Conservation (phyloP, 768 basidiomycete genomes). For the Crepidotus variabilis region DNA sequence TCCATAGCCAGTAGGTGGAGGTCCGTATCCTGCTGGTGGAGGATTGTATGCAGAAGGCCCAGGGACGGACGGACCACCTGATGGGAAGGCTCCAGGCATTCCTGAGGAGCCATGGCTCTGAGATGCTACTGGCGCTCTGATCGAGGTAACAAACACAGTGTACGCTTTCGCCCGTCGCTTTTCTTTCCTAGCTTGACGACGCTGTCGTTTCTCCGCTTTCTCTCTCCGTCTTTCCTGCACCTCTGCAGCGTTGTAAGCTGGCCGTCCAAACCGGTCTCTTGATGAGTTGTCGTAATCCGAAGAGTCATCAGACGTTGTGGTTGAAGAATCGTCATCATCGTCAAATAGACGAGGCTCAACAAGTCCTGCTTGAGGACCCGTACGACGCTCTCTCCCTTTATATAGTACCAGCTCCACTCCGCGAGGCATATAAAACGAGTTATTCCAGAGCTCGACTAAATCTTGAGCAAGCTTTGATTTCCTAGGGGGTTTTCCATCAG, state of each 20-base stretch:
- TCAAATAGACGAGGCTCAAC: constrained; percentile 52
- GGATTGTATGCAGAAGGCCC: constrained; percentile 5
- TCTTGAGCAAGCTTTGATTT: constrained; percentile 62
- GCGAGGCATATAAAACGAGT: constrained; percentile 67
- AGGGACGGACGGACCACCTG: not conserved
- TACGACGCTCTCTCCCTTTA: constrained; percentile 73
- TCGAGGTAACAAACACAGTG: constrained; percentile 55
- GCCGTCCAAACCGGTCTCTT: constrained; percentile 35
- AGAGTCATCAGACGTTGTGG: constrained; percentile 39
- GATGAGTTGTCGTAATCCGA: constrained; percentile 19
- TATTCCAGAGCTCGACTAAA: constrained; percentile 78
- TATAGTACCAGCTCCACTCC: constrained; percentile 80
- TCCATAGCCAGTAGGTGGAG: not conserved
- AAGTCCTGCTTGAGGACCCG: constrained; percentile 55
- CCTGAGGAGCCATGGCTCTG: constrained; percentile 4
- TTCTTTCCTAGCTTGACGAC: constrained; percentile 61
- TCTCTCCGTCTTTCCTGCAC: constrained; percentile 46
- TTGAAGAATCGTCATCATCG: constrained; percentile 37
- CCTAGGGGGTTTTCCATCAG: constrained; percentile 47
- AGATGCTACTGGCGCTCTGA: not conserved
- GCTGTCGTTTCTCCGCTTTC: constrained; percentile 57
- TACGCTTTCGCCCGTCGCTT: constrained; percentile 61
- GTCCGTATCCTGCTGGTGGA: constrained; percentile 12
- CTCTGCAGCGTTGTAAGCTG: constrained; percentile 15
- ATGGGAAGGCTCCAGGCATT: constrained; percentile 18